Base-by-base conservation (phyloP, 2,329 filamentous ascomycete genomes). In the Penicillium aurantiogriseum region DNA sequence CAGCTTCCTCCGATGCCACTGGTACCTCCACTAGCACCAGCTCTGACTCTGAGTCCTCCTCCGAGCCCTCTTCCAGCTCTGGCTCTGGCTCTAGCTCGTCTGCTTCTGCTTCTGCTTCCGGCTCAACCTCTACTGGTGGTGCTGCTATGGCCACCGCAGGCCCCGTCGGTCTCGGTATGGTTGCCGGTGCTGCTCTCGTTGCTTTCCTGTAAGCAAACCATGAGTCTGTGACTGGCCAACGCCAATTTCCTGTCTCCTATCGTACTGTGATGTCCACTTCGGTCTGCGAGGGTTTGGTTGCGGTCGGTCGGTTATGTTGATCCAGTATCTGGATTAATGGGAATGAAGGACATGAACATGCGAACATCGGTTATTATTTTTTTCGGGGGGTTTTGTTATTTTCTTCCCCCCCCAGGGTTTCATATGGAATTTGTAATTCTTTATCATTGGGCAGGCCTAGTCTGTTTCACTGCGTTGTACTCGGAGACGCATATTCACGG, bases 161-260 rank as follows among this genome's bases (percentile, higher is more conserved):
- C 54, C 71, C 76, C 29, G 61, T 68, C 27, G 68, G 70, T 25
- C 66, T 78, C 56, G 70, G 70, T 39, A 66, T 77, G 50, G 67
- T 78, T 23, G 78, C 76, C 62, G 77, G 76, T 67, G 70, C 72
- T 59, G 69, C 76, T 48, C 65, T 80, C 46, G 74, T 75, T 63
- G 74, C 75, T 63, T 70, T 80, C 60, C 66, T 79, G 63, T 79
- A 74, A 74, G 61, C 54, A 17, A n/a, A 39, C 5, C 36, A 15
- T 29, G 38, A 5, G 19, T 11, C 36, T 42, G 31, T 19, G 47
- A 25, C 33, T 50, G 33, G n/a, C 11, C n/a, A 35, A 31, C 21
- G 33, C 25, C 42, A 31, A 44, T 23, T 17, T 23, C 13, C 17
- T 51, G 40, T 25, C 13, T 42, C 29, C 29, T 43, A 19, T 23